Percentiles rank a stretch among this genome's conserved stretches.
phyloP scores from a whole-genome alignment of 164 flowering plant species.

The Vitis cinerea region DNA sequence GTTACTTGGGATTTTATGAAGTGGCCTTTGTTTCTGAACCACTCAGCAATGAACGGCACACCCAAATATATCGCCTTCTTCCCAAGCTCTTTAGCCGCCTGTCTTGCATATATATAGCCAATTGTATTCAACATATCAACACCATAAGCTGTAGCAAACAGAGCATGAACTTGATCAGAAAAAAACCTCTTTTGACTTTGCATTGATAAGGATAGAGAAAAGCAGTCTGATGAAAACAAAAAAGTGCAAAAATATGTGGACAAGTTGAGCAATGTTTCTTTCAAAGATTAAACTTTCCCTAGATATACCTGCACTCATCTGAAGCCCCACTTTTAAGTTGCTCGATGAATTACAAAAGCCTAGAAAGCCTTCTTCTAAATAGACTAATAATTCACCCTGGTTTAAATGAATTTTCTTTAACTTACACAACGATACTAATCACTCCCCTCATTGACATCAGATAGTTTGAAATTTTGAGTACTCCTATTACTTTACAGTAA shows the following conservation, averaged over 20 bases:
- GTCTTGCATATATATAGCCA: conserved; percentile 92
- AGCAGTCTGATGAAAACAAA: neutral
- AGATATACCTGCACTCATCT: no score
- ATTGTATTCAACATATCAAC: conserved; percentile 91
- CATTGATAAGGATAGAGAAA: conserved; percentile 3
- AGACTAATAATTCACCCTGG: no score
- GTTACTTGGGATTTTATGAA: conserved; percentile 96
- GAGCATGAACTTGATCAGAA: neutral
- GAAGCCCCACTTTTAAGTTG: no score
- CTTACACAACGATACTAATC: no score
- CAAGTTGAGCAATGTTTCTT: neutral
- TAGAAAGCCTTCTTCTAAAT: no score
- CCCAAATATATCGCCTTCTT: conserved; percentile 91
- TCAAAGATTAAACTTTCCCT: neutral
- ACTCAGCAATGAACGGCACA: conserved; percentile 96
- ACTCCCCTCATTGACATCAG: no score
- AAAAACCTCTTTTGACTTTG: neutral
- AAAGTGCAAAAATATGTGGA: neutral
- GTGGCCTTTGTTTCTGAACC: conserved; percentile 99
- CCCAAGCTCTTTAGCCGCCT: conserved; percentile 96
- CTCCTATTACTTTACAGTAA: no score
- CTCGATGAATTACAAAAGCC: no score
- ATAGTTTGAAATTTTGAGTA: no score
- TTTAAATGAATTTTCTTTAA: no score
- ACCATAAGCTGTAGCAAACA: conserved; percentile 75